Evolutionary conservation across 108 stramenopile genomes (phyloP).

Genomic region (Mayamaea pseudoterrestris): DNA sequence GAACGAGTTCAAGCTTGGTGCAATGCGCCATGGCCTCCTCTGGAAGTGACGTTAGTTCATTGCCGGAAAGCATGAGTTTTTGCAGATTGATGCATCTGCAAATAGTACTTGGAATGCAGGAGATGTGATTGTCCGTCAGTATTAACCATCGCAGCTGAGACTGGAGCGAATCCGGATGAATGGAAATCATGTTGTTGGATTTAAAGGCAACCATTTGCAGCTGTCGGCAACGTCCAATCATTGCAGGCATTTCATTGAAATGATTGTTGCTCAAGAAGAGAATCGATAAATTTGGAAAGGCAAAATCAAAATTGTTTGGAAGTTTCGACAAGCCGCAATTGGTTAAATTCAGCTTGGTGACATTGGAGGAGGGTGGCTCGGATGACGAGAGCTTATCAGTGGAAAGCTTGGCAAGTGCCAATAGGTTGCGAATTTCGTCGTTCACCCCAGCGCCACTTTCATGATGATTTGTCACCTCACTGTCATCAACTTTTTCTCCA

Average conservation of each 20-base stretch:
- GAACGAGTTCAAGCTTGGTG: conserved; percentile 35
- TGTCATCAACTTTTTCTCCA: too few species aligned
- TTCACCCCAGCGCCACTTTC: too few species aligned
- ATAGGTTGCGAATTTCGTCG: too few species aligned
- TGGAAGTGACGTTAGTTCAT: conserved; percentile 22
- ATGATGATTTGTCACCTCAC: too few species aligned
- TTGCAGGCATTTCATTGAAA: conserved; percentile 33
- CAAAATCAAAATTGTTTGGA: conserved; percentile 14
- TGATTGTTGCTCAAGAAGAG: conserved; percentile 52
- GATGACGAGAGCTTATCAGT: not conserved
- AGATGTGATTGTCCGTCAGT: conserved; percentile 42
- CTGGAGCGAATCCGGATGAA: conserved; percentile 46
- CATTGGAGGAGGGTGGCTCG: conserved; percentile 1
- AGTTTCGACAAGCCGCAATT: conserved; percentile 22
- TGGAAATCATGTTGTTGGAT: conserved; percentile 20
- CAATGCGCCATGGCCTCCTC: conserved; percentile 21
- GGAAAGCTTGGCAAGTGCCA: too few species aligned
- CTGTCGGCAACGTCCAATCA: conserved; percentile 33
- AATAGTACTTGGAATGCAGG: conserved; percentile 30
- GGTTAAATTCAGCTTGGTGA: conserved; percentile 40
- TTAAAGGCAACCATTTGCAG: conserved; percentile 70
- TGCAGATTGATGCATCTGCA: conserved; percentile 40
- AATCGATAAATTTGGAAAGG: conserved; percentile 39
- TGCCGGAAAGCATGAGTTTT: conserved; percentile 57
- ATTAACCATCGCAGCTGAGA: conserved; percentile 52